Evolutionary conservation across 495 filamentous ascomycete species (phyloP).

Genomic region (Penicillium atrosanguineum): DNA sequence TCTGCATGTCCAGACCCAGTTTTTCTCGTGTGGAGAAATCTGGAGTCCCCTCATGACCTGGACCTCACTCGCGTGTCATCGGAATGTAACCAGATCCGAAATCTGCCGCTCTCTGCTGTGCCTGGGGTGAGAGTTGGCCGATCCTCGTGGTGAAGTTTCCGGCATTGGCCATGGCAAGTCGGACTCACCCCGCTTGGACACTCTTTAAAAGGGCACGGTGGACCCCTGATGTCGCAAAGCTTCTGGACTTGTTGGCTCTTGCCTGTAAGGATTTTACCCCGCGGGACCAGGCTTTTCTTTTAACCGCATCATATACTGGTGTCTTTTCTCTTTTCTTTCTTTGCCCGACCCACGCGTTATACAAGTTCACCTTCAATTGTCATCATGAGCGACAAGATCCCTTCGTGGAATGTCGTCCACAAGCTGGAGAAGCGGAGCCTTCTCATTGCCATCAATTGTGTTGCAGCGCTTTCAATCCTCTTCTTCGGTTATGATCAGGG

Average conservation of each 20-base stretch:
- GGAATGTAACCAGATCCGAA: conserved; percentile 13
- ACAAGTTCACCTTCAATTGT: not conserved
- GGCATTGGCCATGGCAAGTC: not conserved
- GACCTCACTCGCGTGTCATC: not conserved
- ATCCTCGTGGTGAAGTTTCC: conserved; percentile 20
- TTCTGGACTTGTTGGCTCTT: not conserved
- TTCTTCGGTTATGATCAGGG: conserved; percentile 69
- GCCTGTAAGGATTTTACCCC: not conserved
- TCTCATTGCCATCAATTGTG: conserved; percentile 62
- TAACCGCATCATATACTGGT: not conserved
- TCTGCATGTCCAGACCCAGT: not conserved
- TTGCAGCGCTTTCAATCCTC: conserved; percentile 59
- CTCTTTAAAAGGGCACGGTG: conserved; percentile 7
- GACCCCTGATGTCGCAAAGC: conserved; percentile 1
- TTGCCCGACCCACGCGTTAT: not conserved
- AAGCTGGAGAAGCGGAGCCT: conserved; percentile 60
- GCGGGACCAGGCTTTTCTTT: conserved; percentile 3
- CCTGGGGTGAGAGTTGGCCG: conserved; percentile 11
- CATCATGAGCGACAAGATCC: conserved; percentile 47
- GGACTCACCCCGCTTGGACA: conserved; percentile 5
- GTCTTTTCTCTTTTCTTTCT: too few species aligned
- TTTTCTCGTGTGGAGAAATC: not conserved
- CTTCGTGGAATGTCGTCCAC: conserved; percentile 58
- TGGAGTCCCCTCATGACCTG: not conserved
- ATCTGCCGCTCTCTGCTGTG: conserved; percentile 8